phyloP scores from a whole-genome alignment of 1,284 basidiomycete species.

The Ceratobasidium sp. region DNA sequence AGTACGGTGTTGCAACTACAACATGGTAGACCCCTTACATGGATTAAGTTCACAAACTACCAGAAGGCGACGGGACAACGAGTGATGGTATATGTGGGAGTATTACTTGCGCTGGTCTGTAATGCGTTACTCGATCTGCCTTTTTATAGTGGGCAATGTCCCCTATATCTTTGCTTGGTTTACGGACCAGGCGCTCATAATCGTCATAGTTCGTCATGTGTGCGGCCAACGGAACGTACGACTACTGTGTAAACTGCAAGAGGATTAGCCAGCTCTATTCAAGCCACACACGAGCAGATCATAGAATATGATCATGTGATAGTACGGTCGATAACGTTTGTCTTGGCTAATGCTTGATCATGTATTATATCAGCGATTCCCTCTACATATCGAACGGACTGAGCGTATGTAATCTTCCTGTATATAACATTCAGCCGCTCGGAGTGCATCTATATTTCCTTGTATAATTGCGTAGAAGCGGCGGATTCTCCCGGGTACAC shows the following conservation, averaged over 20 bases:
- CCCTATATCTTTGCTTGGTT: not conserved
- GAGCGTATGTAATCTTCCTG: not conserved
- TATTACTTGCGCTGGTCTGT: not conserved
- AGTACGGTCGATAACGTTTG: not conserved
- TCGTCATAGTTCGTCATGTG: constrained; percentile 3
- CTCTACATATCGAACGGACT: not conserved
- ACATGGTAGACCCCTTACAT: not conserved
- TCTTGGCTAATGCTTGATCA: not conserved
- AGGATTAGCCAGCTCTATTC: not conserved
- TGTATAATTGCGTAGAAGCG: not conserved
- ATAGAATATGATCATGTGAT: not conserved
- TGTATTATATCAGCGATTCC: not conserved
- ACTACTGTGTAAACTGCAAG: not conserved
- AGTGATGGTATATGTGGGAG: not conserved
- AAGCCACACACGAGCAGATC: not conserved
- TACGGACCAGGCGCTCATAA: not conserved
- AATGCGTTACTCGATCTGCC: not conserved
- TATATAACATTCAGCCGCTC: not conserved
- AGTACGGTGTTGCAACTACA: not conserved
- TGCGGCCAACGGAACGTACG: not conserved
- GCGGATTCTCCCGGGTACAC: not conserved
- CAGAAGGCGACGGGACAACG: not conserved
- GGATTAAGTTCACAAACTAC: not conserved
- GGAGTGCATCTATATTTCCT: not conserved
- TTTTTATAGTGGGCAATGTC: no score